Base-by-base conservation (phyloP, 116 monocot species). In the Papilionanthe hybrid region DNA sequence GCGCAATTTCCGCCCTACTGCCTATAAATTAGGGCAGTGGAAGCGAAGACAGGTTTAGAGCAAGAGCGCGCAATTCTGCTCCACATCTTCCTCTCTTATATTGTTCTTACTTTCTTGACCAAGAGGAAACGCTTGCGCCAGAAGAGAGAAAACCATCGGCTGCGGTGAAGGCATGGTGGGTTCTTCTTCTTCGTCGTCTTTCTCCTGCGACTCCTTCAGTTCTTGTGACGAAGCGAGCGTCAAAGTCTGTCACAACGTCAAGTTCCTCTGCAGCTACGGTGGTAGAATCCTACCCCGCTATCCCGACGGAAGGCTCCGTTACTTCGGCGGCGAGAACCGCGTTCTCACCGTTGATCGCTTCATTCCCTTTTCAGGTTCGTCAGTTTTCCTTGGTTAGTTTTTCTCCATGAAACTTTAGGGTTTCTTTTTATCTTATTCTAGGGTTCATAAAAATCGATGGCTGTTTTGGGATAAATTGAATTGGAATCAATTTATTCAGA, bases 251-350 rank as follows among this genome's bases (percentile, higher is more conserved):
- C 10, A 25, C 55, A 37, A 68, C 45, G 47, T 93, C 75, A 93
- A 93, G 87, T 89, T 90, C 80, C 75, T 93, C 48, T 93, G 90
- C 63, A 93, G 93, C 80, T 90, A 93, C 82, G 93, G 89, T 57
- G 93, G 93, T 8, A 79, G 56, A 81, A 90, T 93, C 73, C 79
- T 88, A 37, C 93, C 93, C 66, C 83, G 88, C 55, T 90, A 88
- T 69, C 85, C 88, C 30, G 90, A 93, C 27, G 87, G 89, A 28
- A 88, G 78, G 83, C 88, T 93, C 28, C 88, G 93, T 15, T 93
- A 90, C 83, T 82, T 87, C 67, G 93, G 94, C 42, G 94, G 94
- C 12, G 88, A 90, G 65, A 94, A 85, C 17, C 81, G 94, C 19
- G 94, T 94, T 37, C 86, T 94, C 60, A 80, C 94, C 77, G 88